Conservation (phyloP, 129 eudicot species). For the Scalesia atractyloides region DNA sequence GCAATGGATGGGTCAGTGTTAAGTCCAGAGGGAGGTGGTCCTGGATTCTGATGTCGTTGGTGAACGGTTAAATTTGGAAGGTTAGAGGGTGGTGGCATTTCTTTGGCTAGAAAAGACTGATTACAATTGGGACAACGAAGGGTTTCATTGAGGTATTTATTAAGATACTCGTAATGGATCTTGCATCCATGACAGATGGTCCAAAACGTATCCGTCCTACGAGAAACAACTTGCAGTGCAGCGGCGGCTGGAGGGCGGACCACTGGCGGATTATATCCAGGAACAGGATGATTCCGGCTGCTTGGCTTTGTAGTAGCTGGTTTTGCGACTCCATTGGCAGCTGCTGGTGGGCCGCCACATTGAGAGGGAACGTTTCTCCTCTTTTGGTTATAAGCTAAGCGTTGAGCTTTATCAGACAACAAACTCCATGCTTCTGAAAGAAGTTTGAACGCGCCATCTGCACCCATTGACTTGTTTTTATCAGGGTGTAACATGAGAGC, state of each 20-base stretch:
- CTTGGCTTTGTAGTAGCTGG: constrained; percentile 42
- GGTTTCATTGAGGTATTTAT: constrained; percentile 60
- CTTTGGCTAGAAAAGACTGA: constrained; percentile 66
- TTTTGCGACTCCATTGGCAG: constrained; percentile 51
- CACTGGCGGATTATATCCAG: constrained; percentile 23
- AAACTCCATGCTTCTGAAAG: constrained; percentile 73
- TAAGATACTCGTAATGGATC: constrained; percentile 90
- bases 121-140: constrained; percentile 81
- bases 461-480: constrained; percentile 76
- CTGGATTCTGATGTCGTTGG: constrained; percentile 39
- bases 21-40: constrained; percentile 38
- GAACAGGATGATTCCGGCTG: constrained; percentile 36
- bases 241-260: constrained; percentile 37
- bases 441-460: constrained; percentile 45
- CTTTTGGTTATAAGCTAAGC: constrained; percentile 61
- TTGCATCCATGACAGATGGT: constrained; percentile 79
- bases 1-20: constrained; percentile 53
- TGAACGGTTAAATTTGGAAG: constrained; percentile 42
- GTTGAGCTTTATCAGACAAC: constrained; percentile 65
- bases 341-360: constrained; percentile 41
- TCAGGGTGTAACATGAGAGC: constrained; percentile 84
- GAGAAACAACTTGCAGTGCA: constrained; percentile 25
- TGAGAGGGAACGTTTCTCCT: constrained; percentile 51
- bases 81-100: constrained; percentile 74
- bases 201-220: constrained; percentile 79